A percentile compares a stretch with the other conserved stretches of the same genome.
Conservation (phyloP, 176 grass and related monocot species). For the Microstegium vimineum region DNA sequence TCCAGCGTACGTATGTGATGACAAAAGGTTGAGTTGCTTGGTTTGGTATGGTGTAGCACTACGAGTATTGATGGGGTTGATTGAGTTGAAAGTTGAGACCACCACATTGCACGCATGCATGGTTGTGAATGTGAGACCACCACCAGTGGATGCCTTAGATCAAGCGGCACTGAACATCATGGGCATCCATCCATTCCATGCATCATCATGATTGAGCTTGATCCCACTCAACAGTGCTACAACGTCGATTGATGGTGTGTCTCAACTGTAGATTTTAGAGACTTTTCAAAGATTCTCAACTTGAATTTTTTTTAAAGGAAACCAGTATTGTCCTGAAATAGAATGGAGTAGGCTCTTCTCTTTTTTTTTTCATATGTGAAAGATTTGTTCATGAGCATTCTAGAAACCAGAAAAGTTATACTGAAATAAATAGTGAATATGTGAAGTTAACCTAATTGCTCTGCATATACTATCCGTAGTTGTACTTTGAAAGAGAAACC, state of each 20-base stretch:
- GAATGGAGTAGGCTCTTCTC: not conserved
- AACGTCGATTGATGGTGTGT: not conserved
- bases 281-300: too few species aligned
- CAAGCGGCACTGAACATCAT: constrained; percentile 23
- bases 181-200: constrained; percentile 28
- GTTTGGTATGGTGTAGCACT: constrained; percentile 40
- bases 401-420: not conserved
- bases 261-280: not conserved
- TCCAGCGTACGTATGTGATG: not conserved
- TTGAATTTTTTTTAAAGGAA: not conserved
- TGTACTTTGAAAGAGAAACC: not conserved
- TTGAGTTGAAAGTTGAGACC: constrained; percentile 14
- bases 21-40: constrained; percentile 26
- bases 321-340: not conserved
- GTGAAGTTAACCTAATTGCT: not conserved
- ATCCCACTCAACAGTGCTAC: constrained; percentile 17
- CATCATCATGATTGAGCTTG: not conserved
- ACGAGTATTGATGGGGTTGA: not conserved
- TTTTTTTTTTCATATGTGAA: not conserved
- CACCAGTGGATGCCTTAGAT: constrained; percentile 31
- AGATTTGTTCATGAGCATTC: not conserved
- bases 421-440: not conserved
- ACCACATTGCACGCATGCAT: constrained; percentile 26
- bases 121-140: constrained; percentile 31
- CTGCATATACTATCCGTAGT: not conserved